Percentiles rank a stretch among this genome's conserved stretches.
Conservation (phyloP, 208 protist genomes). For the Angomonas desouzai region DNA sequence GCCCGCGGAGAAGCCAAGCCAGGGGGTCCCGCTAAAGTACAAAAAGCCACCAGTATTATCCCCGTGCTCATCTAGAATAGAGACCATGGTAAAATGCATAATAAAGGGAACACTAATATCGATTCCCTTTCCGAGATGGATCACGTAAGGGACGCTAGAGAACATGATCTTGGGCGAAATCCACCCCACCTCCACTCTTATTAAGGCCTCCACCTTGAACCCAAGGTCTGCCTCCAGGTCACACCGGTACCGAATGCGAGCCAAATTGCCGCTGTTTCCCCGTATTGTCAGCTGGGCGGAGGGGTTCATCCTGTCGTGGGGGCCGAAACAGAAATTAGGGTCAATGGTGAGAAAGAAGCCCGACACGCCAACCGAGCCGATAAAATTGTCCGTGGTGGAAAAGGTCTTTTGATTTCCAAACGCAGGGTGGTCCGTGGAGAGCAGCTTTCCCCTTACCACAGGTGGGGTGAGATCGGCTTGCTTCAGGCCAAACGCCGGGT, state of each 20-base stretch:
- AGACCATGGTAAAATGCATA: conserved; percentile 81
- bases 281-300: conserved; percentile 81
- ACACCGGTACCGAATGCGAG: conserved; percentile 70
- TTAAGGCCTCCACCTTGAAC: conserved; percentile 71
- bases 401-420: conserved; percentile 57
- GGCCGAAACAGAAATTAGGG: conserved; percentile 54
- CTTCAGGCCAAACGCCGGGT: conserved; percentile 71
- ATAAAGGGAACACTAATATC: conserved; percentile 80
- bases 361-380: conserved; percentile 61
- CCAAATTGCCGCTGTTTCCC: conserved; percentile 67
- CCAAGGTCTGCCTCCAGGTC: conserved; percentile 50
- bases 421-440: conserved; percentile 69
- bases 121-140: conserved; percentile 70
- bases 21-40: conserved; percentile 83
- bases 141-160: conserved; percentile 66
- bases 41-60: conserved; percentile 74
- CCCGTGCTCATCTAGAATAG: conserved; percentile 76
- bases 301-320: conserved; percentile 66
- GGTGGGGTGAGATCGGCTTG: conserved; percentile 37
- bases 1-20: conserved; percentile 67
- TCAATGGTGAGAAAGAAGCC: conserved; percentile 82
- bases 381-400: conserved; percentile 49
- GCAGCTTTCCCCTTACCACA: conserved; percentile 17
- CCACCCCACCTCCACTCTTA: conserved; percentile 81
- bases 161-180: conserved; percentile 79